These are phyloP conservation scores for Adansonia grandidieri DNA, from an alignment of 441 rosid genomes.

Conservation along the genomic window DNA sequence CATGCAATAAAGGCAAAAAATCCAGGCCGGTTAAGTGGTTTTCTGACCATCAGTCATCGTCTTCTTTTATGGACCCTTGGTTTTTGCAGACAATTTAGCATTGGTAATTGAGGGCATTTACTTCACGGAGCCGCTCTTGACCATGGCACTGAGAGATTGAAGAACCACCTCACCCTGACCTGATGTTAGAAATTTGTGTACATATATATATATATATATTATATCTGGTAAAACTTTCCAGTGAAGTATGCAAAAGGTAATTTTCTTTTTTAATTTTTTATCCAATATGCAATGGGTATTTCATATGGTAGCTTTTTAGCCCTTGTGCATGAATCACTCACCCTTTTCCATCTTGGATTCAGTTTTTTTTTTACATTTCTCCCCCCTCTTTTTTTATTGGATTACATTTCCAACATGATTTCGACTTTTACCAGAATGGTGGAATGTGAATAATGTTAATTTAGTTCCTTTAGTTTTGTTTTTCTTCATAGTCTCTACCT, in stretches of 20 bases:
- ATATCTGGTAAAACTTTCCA: not conserved
- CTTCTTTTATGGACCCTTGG: not conserved
- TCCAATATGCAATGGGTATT: not conserved
- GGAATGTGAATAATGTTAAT: no score
- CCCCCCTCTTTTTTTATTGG: no score
- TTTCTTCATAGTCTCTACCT: no score
- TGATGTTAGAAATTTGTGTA: not conserved
- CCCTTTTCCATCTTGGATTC: not conserved
- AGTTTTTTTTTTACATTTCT: no score
- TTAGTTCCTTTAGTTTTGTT: no score
- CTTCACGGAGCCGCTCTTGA: not conserved
- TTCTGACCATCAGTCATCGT: not conserved
- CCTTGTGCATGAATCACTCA: not conserved
- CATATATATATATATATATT: no score
- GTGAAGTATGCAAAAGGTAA: no score
- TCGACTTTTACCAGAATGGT: no score
- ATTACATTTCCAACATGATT: no score
- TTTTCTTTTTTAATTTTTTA: no score
- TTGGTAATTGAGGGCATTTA: conserved; percentile 1
- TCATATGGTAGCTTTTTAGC: not conserved
- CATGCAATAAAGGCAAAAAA: conserved; percentile 20
- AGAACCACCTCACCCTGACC: not conserved
- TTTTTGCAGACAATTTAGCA: not conserved
- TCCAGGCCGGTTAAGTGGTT: conserved; percentile 30
- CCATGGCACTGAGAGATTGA: not conserved